phyloP scores from a whole-genome alignment of 73 alveolate species.

The Paramecium bursaria region DNA sequence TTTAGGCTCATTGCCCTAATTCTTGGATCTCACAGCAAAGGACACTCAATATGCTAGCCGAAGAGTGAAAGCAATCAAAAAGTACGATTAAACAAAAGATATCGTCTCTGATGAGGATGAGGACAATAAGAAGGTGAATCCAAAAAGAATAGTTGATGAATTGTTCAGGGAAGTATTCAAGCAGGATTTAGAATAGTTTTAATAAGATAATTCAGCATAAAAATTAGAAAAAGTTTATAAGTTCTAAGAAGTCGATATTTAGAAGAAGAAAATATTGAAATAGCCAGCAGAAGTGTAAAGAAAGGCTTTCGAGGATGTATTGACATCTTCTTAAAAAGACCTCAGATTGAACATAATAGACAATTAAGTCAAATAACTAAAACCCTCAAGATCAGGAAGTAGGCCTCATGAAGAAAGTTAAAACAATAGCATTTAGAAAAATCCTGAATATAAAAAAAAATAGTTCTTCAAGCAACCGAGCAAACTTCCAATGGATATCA shows the following conservation, averaged over 20 bases:
- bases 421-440: background rate
- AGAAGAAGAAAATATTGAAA: slow-evolving; percentile 16
- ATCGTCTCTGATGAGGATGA: too few species aligned
- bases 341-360: slow-evolving; percentile 5
- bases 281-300: background rate
- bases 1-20: slow-evolving; percentile 29
- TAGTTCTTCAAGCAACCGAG: slow-evolving; percentile 18
- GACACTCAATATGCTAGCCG: slow-evolving; percentile 24
- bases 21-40: background rate
- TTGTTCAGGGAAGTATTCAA: slow-evolving; percentile 18
- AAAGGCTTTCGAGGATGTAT: slow-evolving; percentile 17
- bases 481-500: background rate
- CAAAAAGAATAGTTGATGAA: background rate
- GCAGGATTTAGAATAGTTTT: slow-evolving; percentile 1
- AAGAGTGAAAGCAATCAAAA: slow-evolving; percentile 33
- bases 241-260: slow-evolving; percentile 31
- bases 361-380: background rate
- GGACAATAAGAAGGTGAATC: slow-evolving; percentile 10
- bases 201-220: slow-evolving; percentile 1
- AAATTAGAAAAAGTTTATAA: slow-evolving; percentile 35
- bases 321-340: background rate
- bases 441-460: background rate
- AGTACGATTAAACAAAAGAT: slow-evolving; percentile 38
- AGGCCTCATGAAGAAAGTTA: slow-evolving; percentile 5
- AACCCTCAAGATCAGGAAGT: background rate